Evolutionary conservation across 192 early-diverging fungal genomes (phyloP).

Genomic region (Coemansia sp.): DNA sequence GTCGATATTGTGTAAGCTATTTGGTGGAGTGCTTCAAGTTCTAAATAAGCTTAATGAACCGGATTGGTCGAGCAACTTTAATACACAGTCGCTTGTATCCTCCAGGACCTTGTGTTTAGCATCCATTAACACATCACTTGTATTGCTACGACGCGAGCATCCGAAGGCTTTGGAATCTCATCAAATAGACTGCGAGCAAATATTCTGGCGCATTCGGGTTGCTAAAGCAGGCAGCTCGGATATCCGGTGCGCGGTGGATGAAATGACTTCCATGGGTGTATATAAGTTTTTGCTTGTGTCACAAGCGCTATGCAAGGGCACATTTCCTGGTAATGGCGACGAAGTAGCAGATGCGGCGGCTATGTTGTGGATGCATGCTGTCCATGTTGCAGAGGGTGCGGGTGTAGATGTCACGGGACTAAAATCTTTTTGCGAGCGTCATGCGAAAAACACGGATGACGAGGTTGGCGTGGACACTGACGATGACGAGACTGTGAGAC

Average conservation of each 20-base stretch:
- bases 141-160: conserved; percentile 14
- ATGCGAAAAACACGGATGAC: not conserved
- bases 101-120: conserved; percentile 16
- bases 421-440: not conserved
- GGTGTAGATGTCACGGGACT: conserved; percentile 3
- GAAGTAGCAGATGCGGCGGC: not conserved
- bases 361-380: conserved; percentile 16
- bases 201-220: conserved; percentile 2
- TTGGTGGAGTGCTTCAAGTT: conserved; percentile 7
- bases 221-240: not conserved
- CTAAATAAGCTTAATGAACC: not conserved
- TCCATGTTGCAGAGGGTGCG: conserved; percentile 6
- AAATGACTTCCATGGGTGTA: not conserved
- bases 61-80: not conserved
- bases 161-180: not conserved
- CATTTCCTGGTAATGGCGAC: not conserved
- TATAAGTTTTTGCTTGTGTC: conserved; percentile 12
- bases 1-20: conserved; percentile 16
- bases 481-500: not conserved
- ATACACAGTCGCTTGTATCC: not conserved
- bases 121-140: conserved; percentile 20
- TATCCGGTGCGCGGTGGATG: not conserved
- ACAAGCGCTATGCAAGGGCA: conserved; percentile 7
- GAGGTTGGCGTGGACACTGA: not conserved
- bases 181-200: conserved; percentile 4